A percentile compares a stretch with the other conserved stretches of the same genome.
These are phyloP conservation scores for Barnettozyma botsteinii DNA, from an alignment of 805 yeast species.

Conservation along the genomic window DNA sequence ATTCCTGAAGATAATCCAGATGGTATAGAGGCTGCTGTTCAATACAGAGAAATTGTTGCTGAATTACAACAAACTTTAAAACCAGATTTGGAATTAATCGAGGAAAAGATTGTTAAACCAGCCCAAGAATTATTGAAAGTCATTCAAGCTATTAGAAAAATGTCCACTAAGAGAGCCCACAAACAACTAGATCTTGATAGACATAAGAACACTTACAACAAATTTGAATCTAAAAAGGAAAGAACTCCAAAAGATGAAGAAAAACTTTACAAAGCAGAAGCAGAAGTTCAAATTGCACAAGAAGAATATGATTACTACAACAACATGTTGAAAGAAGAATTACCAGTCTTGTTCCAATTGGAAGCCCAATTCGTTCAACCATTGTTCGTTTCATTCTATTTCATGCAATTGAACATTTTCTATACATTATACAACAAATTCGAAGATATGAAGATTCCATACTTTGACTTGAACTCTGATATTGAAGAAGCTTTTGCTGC, in stretches of 20 bases:
- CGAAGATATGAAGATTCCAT: constrained; percentile 96
- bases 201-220: constrained; percentile 60
- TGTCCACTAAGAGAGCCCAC: constrained; percentile 94
- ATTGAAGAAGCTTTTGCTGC: constrained; percentile 70
- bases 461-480: constrained; percentile 82
- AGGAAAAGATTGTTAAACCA: constrained; percentile 82
- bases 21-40: constrained; percentile 92
- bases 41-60: constrained; percentile 79
- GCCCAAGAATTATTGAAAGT: constrained; percentile 85
- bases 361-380: constrained; percentile 93
- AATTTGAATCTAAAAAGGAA: constrained; percentile 77
- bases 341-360: constrained; percentile 80
- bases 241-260: constrained; percentile 87
- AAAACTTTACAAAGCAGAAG: constrained; percentile 80
- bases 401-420: constrained; percentile 95
- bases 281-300: constrained; percentile 82
- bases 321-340: constrained; percentile 85
- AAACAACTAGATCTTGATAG: constrained; percentile 93
- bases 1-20: constrained; percentile 94
- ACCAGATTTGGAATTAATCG: constrained; percentile 91
- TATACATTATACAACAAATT: constrained; percentile 85
- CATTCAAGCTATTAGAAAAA: constrained; percentile 78
- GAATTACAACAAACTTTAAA: constrained; percentile 81
- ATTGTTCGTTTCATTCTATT: constrained; percentile 87
- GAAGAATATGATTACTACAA: constrained; percentile 96